A percentile compares a stretch with the other conserved stretches of the same genome.
Evolutionary conservation across 495 filamentous ascomycete species (phyloP).

Genomic region (Neurospora cerealis): DNA sequence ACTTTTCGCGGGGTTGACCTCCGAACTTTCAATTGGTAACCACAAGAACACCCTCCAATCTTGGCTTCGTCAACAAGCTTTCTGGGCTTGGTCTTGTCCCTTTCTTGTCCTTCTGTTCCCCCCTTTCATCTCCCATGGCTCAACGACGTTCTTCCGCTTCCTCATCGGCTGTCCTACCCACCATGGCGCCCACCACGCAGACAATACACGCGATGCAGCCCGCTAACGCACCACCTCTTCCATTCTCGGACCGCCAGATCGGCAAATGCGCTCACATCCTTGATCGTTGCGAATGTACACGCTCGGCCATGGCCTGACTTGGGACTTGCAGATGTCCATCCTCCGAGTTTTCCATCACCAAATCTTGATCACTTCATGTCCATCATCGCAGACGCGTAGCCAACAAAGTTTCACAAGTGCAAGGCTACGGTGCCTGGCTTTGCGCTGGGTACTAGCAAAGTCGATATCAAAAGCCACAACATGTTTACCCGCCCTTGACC

Average conservation of each 20-base stretch:
- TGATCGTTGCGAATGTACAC: background rate
- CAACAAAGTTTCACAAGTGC: background rate
- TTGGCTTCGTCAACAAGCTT: background rate
- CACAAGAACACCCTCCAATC: background rate
- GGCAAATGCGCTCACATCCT: background rate
- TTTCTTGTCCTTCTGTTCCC: background rate
- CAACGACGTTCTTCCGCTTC: background rate
- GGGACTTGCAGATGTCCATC: background rate
- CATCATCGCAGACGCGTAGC: background rate
- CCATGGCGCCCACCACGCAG: background rate
- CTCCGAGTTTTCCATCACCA: background rate
- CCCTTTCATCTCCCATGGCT: background rate
- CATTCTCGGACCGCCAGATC: background rate
- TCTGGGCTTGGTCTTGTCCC: background rate
- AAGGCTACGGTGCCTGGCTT: background rate
- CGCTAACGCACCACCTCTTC: background rate
- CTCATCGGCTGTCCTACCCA: background rate
- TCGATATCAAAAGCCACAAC: background rate
- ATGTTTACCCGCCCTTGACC: background rate
- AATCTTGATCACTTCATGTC: background rate
- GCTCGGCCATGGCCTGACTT: background rate
- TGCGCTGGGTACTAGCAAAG: background rate
- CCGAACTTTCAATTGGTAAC: background rate
- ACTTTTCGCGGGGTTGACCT: background rate
- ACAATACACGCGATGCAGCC: background rate